phyloP scores from a whole-genome alignment of 495 filamentous ascomycete genomes.

The Aspergillus bertholletiae region DNA sequence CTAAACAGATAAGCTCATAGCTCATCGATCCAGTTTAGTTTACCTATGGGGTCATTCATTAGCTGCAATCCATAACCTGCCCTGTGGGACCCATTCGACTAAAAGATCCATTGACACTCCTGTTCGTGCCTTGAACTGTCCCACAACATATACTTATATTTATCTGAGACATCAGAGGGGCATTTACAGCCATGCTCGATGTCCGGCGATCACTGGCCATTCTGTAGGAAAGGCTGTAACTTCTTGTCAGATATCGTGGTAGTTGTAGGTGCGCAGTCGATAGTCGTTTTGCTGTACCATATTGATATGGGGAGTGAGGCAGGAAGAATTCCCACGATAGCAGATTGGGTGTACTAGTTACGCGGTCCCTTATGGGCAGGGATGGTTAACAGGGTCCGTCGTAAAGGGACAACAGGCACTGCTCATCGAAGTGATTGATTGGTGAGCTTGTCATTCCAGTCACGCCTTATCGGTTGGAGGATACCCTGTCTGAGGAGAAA shows the following conservation, averaged over 20 bases:
- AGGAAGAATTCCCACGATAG: background rate
- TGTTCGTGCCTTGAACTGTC: too few species aligned
- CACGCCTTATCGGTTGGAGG: too few species aligned
- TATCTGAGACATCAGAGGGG: background rate
- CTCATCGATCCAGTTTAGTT: background rate
- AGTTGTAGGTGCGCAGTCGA: background rate
- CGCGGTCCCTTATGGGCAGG: background rate
- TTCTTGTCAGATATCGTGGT: background rate
- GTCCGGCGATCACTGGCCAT: background rate
- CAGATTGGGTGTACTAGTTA: background rate
- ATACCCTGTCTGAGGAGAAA: too few species aligned
- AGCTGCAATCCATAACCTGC: background rate
- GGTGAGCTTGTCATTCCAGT: background rate
- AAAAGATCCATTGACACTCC: too few species aligned
- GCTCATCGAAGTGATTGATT: background rate
- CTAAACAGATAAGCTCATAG: background rate
- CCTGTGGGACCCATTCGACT: too few species aligned
- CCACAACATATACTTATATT: too few species aligned
- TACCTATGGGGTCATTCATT: background rate
- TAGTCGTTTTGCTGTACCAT: background rate
- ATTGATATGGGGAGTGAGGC: background rate
- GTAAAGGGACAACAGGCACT: background rate
- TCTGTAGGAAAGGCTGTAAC: background rate
- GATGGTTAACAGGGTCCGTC: background rate
- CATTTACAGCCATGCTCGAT: background rate